phyloP scores from a whole-genome alignment of 129 eudicot genomes.

The Chrysanthemum seticuspe region DNA sequence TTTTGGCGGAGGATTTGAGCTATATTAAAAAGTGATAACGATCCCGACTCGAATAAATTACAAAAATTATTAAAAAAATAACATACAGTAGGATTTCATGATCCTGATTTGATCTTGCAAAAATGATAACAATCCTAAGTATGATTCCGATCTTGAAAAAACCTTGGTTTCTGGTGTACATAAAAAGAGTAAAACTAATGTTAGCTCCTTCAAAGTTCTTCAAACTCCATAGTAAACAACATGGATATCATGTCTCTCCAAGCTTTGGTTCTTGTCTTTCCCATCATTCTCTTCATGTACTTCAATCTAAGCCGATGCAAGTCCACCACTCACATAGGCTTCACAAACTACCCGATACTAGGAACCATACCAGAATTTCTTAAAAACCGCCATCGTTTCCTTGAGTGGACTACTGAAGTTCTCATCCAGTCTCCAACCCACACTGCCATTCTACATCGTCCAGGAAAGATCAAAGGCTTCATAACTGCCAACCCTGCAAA shows the following conservation, averaged over 20 bases:
- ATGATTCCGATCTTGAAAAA: too few species aligned
- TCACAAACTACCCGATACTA: slow-evolving; percentile 60
- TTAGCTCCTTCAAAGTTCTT: slow-evolving; percentile 10
- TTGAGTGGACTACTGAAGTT: slow-evolving; percentile 67
- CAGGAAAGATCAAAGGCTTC: slow-evolving; percentile 63
- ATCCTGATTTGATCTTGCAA: too few species aligned
- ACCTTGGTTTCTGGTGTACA: neutral
- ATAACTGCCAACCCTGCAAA: slow-evolving; percentile 75
- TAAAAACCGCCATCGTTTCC: slow-evolving; percentile 78
- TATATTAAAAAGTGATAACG: too few species aligned
- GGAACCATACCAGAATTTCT: slow-evolving; percentile 79
- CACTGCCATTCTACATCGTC: slow-evolving; percentile 75
- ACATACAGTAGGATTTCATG: too few species aligned
- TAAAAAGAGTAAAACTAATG: neutral
- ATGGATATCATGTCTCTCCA: slow-evolving; percentile 36
- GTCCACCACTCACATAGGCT: slow-evolving; percentile 38
- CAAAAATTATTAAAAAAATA: too few species aligned
- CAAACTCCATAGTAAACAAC: neutral
- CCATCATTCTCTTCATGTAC: slow-evolving; percentile 17
- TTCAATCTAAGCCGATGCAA: neutral
- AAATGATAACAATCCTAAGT: too few species aligned
- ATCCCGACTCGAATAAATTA: too few species aligned
- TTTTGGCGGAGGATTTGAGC: too few species aligned
- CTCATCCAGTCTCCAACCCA: slow-evolving; percentile 58
- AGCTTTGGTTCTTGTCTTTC: slow-evolving; percentile 17